Evolutionary conservation across 2,329 filamentous ascomycete genomes (phyloP).

Genomic region (Pseudocercospora crystallina): DNA sequence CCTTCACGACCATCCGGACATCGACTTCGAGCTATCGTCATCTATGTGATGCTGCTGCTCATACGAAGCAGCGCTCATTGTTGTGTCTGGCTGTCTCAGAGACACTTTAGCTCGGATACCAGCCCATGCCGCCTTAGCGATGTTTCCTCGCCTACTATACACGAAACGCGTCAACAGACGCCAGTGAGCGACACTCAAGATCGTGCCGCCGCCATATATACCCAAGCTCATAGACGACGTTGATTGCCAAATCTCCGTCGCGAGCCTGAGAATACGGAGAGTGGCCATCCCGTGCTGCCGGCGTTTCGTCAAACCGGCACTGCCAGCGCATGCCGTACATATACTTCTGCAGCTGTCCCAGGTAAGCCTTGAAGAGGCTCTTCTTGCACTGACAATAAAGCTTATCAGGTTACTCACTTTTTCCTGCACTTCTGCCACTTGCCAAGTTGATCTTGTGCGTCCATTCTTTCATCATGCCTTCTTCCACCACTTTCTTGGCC

Average conservation of each 20-base stretch:
- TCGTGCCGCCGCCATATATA: neutral
- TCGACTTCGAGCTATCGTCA: neutral
- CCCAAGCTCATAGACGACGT: no score
- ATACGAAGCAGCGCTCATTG: neutral
- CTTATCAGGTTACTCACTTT: neutral
- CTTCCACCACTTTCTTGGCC: conserved; percentile 23
- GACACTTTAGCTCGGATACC: no score
- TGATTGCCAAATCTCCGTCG: neutral
- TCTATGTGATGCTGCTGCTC: neutral
- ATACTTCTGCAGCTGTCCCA: neutral
- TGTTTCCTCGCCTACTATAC: neutral
- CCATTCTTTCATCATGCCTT: conserved; percentile 23
- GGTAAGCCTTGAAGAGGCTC: neutral
- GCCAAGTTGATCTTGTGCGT: conserved; percentile 23
- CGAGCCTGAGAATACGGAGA: neutral
- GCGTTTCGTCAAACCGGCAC: no score
- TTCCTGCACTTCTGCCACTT: neutral
- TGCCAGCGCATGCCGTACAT: no score
- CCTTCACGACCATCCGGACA: neutral
- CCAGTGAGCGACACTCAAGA: neutral
- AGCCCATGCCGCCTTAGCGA: neutral
- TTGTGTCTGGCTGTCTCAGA: no score
- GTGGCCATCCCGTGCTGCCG: neutral
- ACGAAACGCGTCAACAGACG: neutral
- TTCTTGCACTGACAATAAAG: neutral